Percentiles rank a stretch among this genome's conserved stretches.
These are phyloP conservation scores for Cyberlindnera meyerae DNA, from an alignment of 805 yeast genomes.

Conservation along the genomic window DNA sequence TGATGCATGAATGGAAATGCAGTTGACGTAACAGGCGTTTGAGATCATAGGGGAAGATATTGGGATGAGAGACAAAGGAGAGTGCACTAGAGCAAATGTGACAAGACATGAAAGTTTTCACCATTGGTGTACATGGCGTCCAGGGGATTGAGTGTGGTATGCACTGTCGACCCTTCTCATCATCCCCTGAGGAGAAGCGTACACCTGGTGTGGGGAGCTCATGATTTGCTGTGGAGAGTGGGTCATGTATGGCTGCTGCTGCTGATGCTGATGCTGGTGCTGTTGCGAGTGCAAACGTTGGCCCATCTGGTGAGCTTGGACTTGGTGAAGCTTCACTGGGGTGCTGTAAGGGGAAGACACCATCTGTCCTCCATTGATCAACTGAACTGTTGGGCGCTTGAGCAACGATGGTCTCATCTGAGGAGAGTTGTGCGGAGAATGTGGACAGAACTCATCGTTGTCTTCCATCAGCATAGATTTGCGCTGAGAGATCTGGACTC, in stretches of 20 bases:
- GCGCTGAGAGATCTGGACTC: slow-evolving; percentile 52
- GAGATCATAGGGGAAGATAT: too few species aligned
- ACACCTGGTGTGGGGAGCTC: slow-evolving; percentile 14
- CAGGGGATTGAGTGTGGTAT: slow-evolving; percentile 1
- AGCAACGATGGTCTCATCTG: slow-evolving; percentile 4
- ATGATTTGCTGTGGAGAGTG: slow-evolving; percentile 14
- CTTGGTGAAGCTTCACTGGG: slow-evolving; percentile 17
- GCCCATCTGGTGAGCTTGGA: slow-evolving; percentile 3
- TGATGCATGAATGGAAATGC: too few species aligned
- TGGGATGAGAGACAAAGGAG: too few species aligned
- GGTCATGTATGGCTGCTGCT: slow-evolving; percentile 12
- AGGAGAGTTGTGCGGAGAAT: slow-evolving; percentile 13
- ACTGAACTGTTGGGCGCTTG: slow-evolving; percentile 5
- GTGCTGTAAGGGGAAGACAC: slow-evolving; percentile 22
- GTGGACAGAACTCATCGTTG: slow-evolving; percentile 67
- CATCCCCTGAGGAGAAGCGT: slow-evolving; percentile 17
- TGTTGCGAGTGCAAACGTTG: slow-evolving; percentile 6
- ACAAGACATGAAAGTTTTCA: not conserved
- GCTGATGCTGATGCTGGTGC: slow-evolving; percentile 1
- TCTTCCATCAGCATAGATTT: slow-evolving; percentile 69
- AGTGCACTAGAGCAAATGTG: not conserved
- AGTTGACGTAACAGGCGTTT: too few species aligned
- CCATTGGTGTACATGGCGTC: not conserved
- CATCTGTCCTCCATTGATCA: not conserved
- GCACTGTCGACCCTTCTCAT: slow-evolving; percentile 17